Percentiles rank a stretch among this genome's conserved stretches.
Conservation (phyloP, 192 early-diverging fungal species). For the Ambispora gerdemannii region DNA sequence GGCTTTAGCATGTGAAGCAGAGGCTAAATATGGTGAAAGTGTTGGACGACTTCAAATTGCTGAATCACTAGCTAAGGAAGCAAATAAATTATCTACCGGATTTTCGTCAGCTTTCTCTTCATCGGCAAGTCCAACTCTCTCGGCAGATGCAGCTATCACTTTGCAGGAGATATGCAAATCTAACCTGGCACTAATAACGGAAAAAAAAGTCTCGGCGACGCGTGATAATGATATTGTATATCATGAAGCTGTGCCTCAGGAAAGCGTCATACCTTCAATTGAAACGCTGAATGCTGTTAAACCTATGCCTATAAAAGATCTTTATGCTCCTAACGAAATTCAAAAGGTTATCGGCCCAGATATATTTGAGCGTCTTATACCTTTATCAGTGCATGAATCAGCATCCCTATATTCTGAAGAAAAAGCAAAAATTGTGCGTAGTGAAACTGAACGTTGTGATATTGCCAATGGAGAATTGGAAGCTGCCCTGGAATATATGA, state of each 20-base stretch:
- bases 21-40: slow-evolving; percentile 80
- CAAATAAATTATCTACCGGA: slow-evolving; percentile 66
- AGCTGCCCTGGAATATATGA: slow-evolving; percentile 82
- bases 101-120: slow-evolving; percentile 64
- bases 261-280: slow-evolving; percentile 71
- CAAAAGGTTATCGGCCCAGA: slow-evolving; percentile 86
- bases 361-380: slow-evolving; percentile 85
- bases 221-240: slow-evolving; percentile 98
- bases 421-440: slow-evolving; percentile 87
- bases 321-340: slow-evolving; percentile 69
- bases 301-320: slow-evolving; percentile 69
- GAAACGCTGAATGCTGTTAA: slow-evolving; percentile 87
- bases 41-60: slow-evolving; percentile 77
- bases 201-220: slow-evolving; percentile 63
- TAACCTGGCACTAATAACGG: slow-evolving; percentile 60
- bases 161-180: slow-evolving; percentile 74
- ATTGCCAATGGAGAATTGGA: slow-evolving; percentile 81
- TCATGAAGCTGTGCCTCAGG: slow-evolving; percentile 79
- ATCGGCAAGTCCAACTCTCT: slow-evolving; percentile 56
- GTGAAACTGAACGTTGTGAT: slow-evolving; percentile 75
- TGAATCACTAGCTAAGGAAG: slow-evolving; percentile 82
- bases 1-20: slow-evolving; percentile 68
- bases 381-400: slow-evolving; percentile 90
- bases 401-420: slow-evolving; percentile 94
- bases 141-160: slow-evolving; percentile 63